Conservation (phyloP, 192 early-diverging fungal genomes). For the Pilaira anomala region DNA sequence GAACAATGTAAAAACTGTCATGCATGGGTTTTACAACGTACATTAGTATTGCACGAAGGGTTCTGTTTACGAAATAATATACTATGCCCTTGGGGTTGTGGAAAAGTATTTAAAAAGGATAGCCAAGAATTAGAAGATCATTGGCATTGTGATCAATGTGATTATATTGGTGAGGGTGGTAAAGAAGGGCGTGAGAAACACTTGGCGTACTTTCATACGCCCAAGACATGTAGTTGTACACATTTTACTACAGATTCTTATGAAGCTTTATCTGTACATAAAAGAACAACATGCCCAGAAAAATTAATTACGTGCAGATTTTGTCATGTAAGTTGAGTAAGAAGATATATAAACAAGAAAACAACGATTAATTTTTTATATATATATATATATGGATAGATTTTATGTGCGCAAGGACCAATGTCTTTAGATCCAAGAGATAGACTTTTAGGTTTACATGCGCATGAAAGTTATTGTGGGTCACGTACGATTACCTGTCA, state of each 20-base stretch:
- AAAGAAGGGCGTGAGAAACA: conserved; percentile 64
- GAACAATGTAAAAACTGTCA: conserved; percentile 71
- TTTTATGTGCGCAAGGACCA: conserved; percentile 61
- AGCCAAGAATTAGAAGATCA: conserved; percentile 58
- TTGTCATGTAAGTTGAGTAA: conserved; percentile 55
- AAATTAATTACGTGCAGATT: conserved; percentile 79
- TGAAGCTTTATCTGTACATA: conserved; percentile 61
- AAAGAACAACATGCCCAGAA: conserved; percentile 63
- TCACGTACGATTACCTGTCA: conserved; percentile 77
- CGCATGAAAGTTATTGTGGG: conserved; percentile 86
- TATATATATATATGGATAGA: conserved; percentile 18
- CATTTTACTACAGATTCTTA: conserved; percentile 33
- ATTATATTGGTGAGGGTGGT: conserved; percentile 38
- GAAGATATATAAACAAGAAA: background rate
- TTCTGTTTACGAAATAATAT: conserved; percentile 83
- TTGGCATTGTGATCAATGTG: conserved; percentile 83
- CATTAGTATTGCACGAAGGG: conserved; percentile 64
- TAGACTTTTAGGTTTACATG: conserved; percentile 55
- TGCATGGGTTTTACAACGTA: conserved; percentile 57
- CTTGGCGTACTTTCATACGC: conserved; percentile 55
- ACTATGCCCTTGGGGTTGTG: conserved; percentile 58
- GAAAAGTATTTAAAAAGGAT: conserved; percentile 62
- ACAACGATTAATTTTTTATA: background rate
- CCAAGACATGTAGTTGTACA: conserved; percentile 60
- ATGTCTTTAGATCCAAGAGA: conserved; percentile 55